A percentile compares a stretch with the other conserved stretches of the same genome.
phyloP scores from a whole-genome alignment of 225 moss, liverwort and hornwort genomes.

The Rhytidiadelphus loreus region DNA sequence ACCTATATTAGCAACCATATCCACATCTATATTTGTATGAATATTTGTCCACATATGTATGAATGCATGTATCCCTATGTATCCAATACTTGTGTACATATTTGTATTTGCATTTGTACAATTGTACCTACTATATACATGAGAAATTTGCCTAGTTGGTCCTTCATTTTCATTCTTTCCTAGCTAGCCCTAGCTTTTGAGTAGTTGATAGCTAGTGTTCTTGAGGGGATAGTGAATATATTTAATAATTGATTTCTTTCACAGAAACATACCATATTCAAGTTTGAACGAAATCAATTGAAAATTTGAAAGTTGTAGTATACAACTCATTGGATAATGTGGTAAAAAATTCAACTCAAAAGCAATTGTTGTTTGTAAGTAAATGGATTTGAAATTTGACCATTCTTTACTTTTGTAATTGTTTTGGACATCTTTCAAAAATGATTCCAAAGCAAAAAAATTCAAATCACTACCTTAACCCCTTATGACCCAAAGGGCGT shows the following conservation, averaged over 20 bases:
- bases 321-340: background rate
- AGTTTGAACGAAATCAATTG: background rate
- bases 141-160: fast-evolving
- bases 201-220: background rate
- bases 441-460: background rate
- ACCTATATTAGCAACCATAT: background rate
- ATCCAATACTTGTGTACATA: background rate
- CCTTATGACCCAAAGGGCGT: too few relatives aligned
- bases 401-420: background rate
- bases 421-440: background rate
- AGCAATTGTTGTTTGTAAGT: background rate
- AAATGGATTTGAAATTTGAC: background rate
- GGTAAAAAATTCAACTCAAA: background rate
- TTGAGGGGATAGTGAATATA: background rate
- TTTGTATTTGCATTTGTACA: background rate
- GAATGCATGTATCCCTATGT: background rate
- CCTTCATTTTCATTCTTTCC: background rate
- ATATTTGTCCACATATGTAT: fast-evolving
- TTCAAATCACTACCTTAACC: background rate
- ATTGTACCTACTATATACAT: background rate
- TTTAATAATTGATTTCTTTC: background rate
- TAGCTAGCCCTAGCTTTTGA: background rate
- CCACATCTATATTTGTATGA: background rate
- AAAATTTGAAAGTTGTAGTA: background rate
- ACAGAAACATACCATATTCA: background rate